A percentile compares a stretch with the other conserved stretches of the same genome.
Evolutionary conservation across 148 eudicot genomes (phyloP).

Genomic region (Vaccinium corymbosum): DNA sequence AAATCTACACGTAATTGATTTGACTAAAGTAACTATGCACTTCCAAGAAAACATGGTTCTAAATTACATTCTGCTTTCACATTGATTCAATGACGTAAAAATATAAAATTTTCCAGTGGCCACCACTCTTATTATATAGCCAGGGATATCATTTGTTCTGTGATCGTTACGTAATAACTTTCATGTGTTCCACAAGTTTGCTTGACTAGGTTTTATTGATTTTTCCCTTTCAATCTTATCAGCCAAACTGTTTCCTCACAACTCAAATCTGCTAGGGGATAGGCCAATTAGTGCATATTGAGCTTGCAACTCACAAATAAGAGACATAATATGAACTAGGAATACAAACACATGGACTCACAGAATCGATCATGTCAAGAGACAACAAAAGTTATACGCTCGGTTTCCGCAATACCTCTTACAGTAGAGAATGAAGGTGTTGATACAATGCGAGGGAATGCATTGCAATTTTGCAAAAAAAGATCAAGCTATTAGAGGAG

Average conservation of each 20-base stretch:
- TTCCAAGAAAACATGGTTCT: background rate
- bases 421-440: background rate
- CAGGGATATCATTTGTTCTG: background rate
- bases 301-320: slow-evolving; percentile 3
- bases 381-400: background rate
- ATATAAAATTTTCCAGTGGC: background rate
- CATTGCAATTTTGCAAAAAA: background rate
- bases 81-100: background rate
- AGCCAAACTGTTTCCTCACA: background rate
- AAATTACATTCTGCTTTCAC: background rate
- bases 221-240: background rate
- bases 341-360: background rate
- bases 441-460: background rate
- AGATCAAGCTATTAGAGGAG: background rate
- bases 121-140: background rate
- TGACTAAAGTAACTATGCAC: background rate
- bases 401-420: background rate
- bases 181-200: background rate
- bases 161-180: background rate
- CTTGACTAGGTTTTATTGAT: background rate
- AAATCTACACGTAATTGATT: background rate
- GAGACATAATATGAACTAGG: background rate
- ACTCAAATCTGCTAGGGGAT: background rate
- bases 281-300: background rate
- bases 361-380: background rate